Evolutionary conservation across 192 early-diverging fungal genomes (phyloP).

Genomic region (Entomortierella parvispora): DNA sequence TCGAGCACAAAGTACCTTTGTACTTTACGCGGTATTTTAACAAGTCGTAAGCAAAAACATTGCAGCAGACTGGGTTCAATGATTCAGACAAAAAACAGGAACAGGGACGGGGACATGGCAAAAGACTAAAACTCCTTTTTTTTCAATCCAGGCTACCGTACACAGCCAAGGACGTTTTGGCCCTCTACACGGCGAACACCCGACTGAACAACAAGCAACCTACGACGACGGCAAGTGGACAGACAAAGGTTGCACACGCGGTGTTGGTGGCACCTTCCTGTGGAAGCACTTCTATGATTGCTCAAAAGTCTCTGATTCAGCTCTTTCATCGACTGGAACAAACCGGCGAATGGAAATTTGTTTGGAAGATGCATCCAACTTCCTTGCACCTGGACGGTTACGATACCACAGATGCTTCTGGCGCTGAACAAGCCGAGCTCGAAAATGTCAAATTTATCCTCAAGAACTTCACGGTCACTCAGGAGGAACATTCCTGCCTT

Average conservation of each 20-base stretch:
- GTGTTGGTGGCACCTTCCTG: conserved; percentile 48
- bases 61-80: not conserved
- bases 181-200: conserved; percentile 4
- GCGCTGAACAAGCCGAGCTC: conserved; percentile 27
- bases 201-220: no score
- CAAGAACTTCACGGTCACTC: conserved; percentile 36
- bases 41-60: conserved; percentile 21
- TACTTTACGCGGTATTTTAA: conserved; percentile 53
- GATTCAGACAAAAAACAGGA: not conserved
- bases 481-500: conserved; percentile 44
- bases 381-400: conserved; percentile 39
- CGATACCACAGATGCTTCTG: conserved; percentile 14
- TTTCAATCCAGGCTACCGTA: conserved; percentile 41
- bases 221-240: not conserved
- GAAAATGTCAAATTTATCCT: conserved; percentile 48
- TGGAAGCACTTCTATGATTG: conserved; percentile 46
- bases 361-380: conserved; percentile 55
- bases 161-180: conserved; percentile 31
- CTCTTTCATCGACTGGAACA: conserved; percentile 46
- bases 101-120: not conserved
- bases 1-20: conserved; percentile 50
- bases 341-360: conserved; percentile 43
- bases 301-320: conserved; percentile 42
- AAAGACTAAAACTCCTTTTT: not conserved
- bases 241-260: conserved; percentile 3